These are phyloP conservation scores for Coprinellus micaceus DNA, from an alignment of 768 basidiomycete genomes.

Conservation along the genomic window DNA sequence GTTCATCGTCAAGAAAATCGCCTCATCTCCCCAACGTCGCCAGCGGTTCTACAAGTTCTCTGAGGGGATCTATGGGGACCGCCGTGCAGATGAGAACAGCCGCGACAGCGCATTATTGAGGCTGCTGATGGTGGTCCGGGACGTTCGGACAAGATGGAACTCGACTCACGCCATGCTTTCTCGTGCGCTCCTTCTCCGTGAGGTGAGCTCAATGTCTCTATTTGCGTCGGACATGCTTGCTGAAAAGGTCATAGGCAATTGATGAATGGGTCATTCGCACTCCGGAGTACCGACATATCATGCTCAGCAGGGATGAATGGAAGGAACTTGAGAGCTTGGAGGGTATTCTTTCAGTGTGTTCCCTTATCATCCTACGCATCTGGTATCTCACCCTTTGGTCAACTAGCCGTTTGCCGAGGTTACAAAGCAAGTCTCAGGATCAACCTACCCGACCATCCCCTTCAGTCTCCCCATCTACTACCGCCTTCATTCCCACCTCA, in stretches of 20 bases:
- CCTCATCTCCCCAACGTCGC: constrained; percentile 28
- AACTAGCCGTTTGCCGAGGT: constrained; percentile 29
- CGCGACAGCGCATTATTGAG: constrained; percentile 2
- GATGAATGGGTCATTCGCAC: constrained; percentile 26
- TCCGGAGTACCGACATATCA: constrained; percentile 11
- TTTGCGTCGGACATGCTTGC: constrained; percentile 13
- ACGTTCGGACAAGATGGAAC: constrained; percentile 32
- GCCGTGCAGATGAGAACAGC: background rate
- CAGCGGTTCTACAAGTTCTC: constrained; percentile 18
- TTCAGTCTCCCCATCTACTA: constrained; percentile 29
- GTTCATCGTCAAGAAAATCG: constrained; percentile 27
- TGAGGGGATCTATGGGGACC: constrained; percentile 9
- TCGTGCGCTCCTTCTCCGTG: constrained; percentile 18
- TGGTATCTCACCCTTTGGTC: too few species aligned
- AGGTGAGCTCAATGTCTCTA: constrained; percentile 18
- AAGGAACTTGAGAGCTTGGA: constrained; percentile 14
- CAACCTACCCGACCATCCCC: constrained; percentile 24
- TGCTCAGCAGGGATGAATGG: constrained; percentile 20
- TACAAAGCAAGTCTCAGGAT: constrained; percentile 24
- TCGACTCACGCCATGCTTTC: constrained; percentile 31
- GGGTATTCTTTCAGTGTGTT: too few species aligned
- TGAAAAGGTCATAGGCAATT: too few species aligned
- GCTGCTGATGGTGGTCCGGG: constrained; percentile 26
- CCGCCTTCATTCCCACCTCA: constrained; percentile 22
- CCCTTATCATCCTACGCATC: too few species aligned